Percentiles rank a stretch among this genome's conserved stretches.
Conservation (phyloP, 1,139 yeast species). For the Candida smagusa region DNA sequence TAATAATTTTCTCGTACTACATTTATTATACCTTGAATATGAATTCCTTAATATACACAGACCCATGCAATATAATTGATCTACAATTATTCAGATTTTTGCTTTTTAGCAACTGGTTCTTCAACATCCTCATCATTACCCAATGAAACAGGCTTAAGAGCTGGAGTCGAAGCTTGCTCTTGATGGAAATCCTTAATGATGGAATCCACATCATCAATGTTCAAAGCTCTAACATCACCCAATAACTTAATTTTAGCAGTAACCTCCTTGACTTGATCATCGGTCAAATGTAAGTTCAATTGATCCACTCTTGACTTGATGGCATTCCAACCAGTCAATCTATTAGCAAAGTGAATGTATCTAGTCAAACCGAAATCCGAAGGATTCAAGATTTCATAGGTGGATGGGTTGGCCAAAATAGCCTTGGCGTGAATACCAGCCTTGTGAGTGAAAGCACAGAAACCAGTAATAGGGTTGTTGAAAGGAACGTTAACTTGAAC, state of each 20-base stretch:
- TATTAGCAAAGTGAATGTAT: conserved; percentile 95
- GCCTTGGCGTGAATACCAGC: conserved; percentile 99
- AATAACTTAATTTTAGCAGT: conserved; percentile 88
- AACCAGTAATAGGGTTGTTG: conserved; percentile 98
- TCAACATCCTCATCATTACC: conserved; percentile 20
- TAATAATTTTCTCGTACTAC: too few species aligned
- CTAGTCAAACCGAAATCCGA: conserved; percentile 92
- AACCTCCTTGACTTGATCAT: conserved; percentile 92
- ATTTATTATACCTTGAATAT: not conserved
- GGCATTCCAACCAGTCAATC: conserved; percentile 98
- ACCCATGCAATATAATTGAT: conserved; percentile 1
- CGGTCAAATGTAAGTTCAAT: conserved; percentile 84
- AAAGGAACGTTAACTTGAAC: conserved; percentile 96
- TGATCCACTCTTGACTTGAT: conserved; percentile 98
- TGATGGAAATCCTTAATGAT: conserved; percentile 93
- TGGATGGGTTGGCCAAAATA: conserved; percentile 95
- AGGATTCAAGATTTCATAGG: conserved; percentile 94
- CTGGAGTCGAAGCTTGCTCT: conserved; percentile 39
- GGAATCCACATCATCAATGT: conserved; percentile 96
- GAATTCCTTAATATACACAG: not conserved
- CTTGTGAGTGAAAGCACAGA: conserved; percentile 99
- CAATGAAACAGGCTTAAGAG: conserved; percentile 20
- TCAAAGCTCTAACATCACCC: conserved; percentile 93
- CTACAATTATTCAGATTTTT: conserved; percentile 26
- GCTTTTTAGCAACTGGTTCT: conserved; percentile 37